phyloP scores from a whole-genome alignment of 225 moss, liverwort and hornwort genomes.

The Thuidium tamariscinum region DNA sequence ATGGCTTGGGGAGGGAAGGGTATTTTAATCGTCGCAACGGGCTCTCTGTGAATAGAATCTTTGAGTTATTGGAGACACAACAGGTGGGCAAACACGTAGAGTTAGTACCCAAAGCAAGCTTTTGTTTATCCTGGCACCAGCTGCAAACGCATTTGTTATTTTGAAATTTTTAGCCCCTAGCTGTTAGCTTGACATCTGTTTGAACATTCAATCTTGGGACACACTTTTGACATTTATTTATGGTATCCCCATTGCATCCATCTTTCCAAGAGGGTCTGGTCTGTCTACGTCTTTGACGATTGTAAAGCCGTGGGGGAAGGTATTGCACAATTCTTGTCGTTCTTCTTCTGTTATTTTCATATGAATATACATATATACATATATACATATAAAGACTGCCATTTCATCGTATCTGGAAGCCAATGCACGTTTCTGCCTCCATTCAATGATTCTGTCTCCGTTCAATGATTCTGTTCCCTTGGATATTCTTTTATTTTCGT shows the following conservation, averaged over 20 bases:
- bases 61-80: constrained; percentile 22
- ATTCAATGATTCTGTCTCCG: not conserved
- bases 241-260: constrained; percentile 8
- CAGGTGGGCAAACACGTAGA: constrained; percentile 9
- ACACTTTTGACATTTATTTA: constrained; percentile 22
- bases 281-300: not conserved
- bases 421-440: not conserved
- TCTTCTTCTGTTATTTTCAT: not conserved
- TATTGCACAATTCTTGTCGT: not conserved
- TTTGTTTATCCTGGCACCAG: constrained; percentile 12
- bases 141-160: constrained; percentile 24
- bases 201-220: constrained; percentile 35
- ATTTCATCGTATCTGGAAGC: not conserved
- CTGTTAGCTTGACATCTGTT: constrained; percentile 17
- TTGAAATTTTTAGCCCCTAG: constrained; percentile 12
- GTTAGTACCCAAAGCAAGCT: constrained; percentile 24
- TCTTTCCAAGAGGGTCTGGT: not conserved
- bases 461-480: not conserved
- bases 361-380: no score
- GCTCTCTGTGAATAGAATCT: constrained; percentile 44
- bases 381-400: not conserved
- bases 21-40: constrained; percentile 14
- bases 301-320: not conserved
- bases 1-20: constrained; percentile 7
- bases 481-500: not conserved